Evolutionary conservation across 257 asterid genomes (phyloP).

Genomic region (Galeopsis tetrahit): DNA sequence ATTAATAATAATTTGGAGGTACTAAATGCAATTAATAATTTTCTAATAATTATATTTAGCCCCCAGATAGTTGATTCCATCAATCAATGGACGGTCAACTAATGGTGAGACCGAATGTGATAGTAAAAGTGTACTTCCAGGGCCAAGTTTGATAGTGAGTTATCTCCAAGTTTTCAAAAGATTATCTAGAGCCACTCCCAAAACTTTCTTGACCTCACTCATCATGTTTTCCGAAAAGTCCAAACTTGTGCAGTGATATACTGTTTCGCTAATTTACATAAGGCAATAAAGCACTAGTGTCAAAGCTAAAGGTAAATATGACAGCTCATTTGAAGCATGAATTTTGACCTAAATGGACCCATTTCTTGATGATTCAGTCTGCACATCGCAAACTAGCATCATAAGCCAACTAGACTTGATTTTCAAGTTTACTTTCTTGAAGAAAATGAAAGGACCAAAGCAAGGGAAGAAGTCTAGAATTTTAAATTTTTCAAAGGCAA

Average conservation of each 20-base stretch:
- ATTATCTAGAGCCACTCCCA: not conserved
- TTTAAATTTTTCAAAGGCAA: not conserved
- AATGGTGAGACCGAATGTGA: too few species aligned
- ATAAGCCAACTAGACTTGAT: not conserved
- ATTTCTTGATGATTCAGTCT: not conserved
- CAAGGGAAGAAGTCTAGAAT: not conserved
- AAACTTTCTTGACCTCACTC: not conserved
- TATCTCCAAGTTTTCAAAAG: too few species aligned
- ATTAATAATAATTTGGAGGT: too few species aligned
- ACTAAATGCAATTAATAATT: too few species aligned
- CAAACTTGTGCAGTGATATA: not conserved
- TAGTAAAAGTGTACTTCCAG: too few species aligned
- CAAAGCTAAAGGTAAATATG: not conserved
- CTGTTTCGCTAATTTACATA: not conserved
- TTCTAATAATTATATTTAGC: too few species aligned
- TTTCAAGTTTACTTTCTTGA: conserved; percentile 3
- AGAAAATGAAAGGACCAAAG: conserved; percentile 2
- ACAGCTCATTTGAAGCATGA: not conserved
- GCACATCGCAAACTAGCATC: conserved; percentile 1
- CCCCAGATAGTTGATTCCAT: too few species aligned
- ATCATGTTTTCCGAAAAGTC: conserved; percentile 14
- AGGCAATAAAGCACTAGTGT: not conserved
- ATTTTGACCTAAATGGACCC: not conserved
- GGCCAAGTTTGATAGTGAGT: too few species aligned
- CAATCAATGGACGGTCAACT: too few species aligned